A percentile compares a stretch with the other conserved stretches of the same genome.
phyloP scores from a whole-genome alignment of 2,329 filamentous ascomycete species.

The Penicillium sp. region DNA sequence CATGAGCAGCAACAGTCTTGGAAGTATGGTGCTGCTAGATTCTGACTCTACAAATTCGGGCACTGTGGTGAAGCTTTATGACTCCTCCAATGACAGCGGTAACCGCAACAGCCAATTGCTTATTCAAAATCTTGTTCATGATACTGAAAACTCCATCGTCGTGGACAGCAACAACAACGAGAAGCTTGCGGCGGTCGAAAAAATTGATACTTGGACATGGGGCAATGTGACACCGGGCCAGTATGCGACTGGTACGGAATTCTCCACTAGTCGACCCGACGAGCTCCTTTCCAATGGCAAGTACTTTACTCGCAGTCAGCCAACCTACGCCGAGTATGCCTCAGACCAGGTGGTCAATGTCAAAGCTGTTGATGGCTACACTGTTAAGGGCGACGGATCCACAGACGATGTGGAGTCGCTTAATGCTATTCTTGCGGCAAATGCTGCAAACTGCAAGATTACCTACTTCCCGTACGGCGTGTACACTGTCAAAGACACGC shows the following conservation, averaged over 20 bases:
- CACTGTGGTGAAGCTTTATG: conserved; percentile 24
- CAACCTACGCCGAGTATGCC: conserved; percentile 45
- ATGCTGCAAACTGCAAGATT: conserved; percentile 30
- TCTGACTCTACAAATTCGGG: conserved; percentile 27
- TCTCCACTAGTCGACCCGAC: conserved; percentile 30
- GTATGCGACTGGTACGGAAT: conserved; percentile 32
- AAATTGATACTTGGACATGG: conserved; percentile 34
- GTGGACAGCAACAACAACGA: conserved; percentile 26
- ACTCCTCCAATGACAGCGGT: conserved; percentile 29
- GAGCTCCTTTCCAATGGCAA: conserved; percentile 34
- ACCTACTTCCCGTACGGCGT: conserved; percentile 34
- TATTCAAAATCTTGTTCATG: conserved; percentile 26
- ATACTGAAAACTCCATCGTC: conserved; percentile 26
- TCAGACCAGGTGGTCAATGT: conserved; percentile 47
- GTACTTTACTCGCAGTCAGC: conserved; percentile 44
- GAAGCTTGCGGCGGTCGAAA: conserved; percentile 12
- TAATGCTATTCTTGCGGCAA: conserved; percentile 33
- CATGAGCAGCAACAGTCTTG: conserved; percentile 26
- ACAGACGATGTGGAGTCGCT: conserved; percentile 41
- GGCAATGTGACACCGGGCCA: conserved; percentile 31
- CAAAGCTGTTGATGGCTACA: conserved; percentile 41
- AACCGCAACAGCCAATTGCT: conserved; percentile 28
- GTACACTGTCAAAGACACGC: conserved; percentile 46
- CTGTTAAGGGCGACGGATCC: conserved; percentile 44
- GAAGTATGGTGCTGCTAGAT: conserved; percentile 30